Base-by-base conservation (phyloP, 768 basidiomycete genomes). In the Termitomyces sp. region DNA sequence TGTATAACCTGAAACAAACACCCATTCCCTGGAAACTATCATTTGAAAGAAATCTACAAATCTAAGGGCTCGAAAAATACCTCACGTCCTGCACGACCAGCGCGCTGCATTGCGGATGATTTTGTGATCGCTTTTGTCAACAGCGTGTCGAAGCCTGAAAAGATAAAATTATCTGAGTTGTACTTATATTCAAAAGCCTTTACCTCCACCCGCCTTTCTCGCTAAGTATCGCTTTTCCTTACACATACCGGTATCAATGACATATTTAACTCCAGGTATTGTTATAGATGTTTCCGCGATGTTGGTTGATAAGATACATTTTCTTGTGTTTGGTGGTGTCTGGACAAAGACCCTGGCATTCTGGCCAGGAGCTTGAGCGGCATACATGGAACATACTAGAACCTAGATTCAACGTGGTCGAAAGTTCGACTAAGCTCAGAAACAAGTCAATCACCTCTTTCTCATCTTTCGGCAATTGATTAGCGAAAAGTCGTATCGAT, bases 231-330 rank as follows among this genome's bases (percentile, higher is more conserved):
- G 81, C 73, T 96, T 97, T 75, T 98, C 95, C 72, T 98, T 99
- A 68, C 89, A 92, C 71, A 95, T 89, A 2, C 97, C 97, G 0
- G 93, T 90, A 73, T 99, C 97, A 41, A 99, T 91, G 7, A 99
- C 95, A 71, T 92, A 98, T 67, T 85, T 89, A 58, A 99, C 87
- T 0, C 95, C 95, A 3, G 95, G 94, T 68, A 99, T 97, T 14
- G 97, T 98, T 69, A 99, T 93, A 13, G 91, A 93, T 0, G 97
- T 98, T 73, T 99, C 97, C 12, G 97, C 97, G 59, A 99, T 95
- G 72, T 98, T 99, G 18, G 97, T 99, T 2, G 97, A 89, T 41
- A 99, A 78, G 62, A 99, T 93, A 73, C 95, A 91, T 73, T 98
- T 95, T 58, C 97, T 84, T 2, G 82, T 84, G 55, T 85, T 81